Evolutionary conservation across 2,329 filamentous ascomycete genomes (phyloP), one percentile per base, ranked within the genome.

Genomic region (Colletotrichum costaricense): DNA sequence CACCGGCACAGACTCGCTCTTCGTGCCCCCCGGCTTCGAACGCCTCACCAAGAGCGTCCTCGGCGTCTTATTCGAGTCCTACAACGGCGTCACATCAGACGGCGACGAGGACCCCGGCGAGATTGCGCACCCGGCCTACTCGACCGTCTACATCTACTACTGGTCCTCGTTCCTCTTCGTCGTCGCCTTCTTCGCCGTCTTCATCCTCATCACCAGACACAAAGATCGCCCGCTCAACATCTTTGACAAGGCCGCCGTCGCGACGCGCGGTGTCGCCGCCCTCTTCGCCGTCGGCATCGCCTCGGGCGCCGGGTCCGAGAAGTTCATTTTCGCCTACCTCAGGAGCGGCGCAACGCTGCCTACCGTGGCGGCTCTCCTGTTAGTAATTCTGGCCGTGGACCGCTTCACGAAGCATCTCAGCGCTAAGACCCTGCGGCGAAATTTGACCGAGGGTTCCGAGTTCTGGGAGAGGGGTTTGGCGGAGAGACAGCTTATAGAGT

Each of bases 141-240:
- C 49, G 12, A 70, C 71, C 2, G 63, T 73, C 19, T 73, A 73
- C n/a, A 52, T 66, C 7, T 73, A 73, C 67, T 73, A 73, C 49
- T 73, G 71, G 71, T 35, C 35, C n/a, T 73, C 71, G 0, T 66
- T 73, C 19, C 58, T 70, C 2, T 70, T 73, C 2, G 71, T 70
- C 22, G 67, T 70, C 19, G 49, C 46, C n/a, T 66, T 63, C 12
- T 66, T 73, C 5, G 71, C 55, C 5, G 30, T 73, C 5, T 73
- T 73, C 62, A 73, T 73, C 4, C 14, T 73, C 49, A 73, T 73
- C 4, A 70, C 71, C 2, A 22, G 71, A 28, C 71, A 70, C 22
- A 66, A 69, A 24, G 62, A 73, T 28, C 56, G 71, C 12, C 71
- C 71, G 12, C 57, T 73, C n/a, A 73, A 69, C 35, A 56, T 73